Percentiles rank a stretch among this genome's conserved stretches.
Conservation (phyloP, 2,329 filamentous ascomycete species). For the Talaromyces piceae region DNA sequence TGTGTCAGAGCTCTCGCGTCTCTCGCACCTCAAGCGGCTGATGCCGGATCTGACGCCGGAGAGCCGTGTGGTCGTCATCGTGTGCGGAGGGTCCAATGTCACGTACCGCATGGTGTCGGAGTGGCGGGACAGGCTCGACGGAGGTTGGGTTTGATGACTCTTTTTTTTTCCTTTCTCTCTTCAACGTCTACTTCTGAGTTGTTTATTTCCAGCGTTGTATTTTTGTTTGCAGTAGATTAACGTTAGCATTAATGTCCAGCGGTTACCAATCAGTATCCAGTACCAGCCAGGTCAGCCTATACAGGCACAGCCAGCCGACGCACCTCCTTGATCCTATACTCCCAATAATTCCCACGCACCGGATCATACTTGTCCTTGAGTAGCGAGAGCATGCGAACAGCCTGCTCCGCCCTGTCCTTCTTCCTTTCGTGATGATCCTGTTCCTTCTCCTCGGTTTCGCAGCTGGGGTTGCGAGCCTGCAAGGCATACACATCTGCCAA, state of each 20-base stretch:
- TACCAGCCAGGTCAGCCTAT: no score
- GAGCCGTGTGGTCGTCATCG: conserved; percentile 71
- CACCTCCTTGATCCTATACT: conserved; percentile 53
- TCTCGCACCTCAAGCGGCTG: conserved; percentile 49
- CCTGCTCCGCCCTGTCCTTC: conserved; percentile 36
- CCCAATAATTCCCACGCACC: conserved; percentile 87
- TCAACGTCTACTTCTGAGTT: background rate
- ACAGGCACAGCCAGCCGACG: background rate
- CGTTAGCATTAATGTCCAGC: background rate
- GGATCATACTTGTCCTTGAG: conserved; percentile 84
- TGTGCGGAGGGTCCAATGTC: conserved; percentile 72
- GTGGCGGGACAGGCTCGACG: conserved; percentile 45
- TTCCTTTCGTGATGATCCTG: background rate
- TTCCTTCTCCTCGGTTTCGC: conserved; percentile 35
- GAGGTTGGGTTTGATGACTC: conserved; percentile 26
- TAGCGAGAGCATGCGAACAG: conserved; percentile 62
- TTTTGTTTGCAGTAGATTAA: background rate
- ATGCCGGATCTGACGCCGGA: conserved; percentile 56
- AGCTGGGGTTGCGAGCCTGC: conserved; percentile 35
- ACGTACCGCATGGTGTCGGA: conserved; percentile 53
- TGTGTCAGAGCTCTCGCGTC: conserved; percentile 23
- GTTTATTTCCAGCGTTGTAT: background rate
- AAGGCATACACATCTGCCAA: conserved; percentile 40
- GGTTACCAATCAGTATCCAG: background rate
- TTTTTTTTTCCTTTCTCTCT: background rate